Evolutionary conservation across 2,329 filamentous ascomycete species (phyloP), one percentile per base, ranked within the genome.

Genomic region (Fusarium tuaranense): DNA sequence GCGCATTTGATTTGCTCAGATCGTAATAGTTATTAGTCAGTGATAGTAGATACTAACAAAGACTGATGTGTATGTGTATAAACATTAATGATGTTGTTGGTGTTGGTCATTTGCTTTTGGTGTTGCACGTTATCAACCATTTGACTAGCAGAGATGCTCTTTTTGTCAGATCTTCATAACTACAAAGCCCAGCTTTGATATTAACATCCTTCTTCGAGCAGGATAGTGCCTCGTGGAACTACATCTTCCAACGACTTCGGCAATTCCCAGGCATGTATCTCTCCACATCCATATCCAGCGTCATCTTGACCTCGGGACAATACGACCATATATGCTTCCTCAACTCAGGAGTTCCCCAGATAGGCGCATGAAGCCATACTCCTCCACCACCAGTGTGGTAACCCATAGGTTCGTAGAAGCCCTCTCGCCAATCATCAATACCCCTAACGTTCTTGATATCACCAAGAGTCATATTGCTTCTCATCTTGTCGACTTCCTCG

Each of bases 261-360:
- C 87, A 89, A 9, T 83, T 75, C 8, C 87, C 87, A 1, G 87
- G 87, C 7, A 89, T 84, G 70, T 84, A 88, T 70, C 84, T 82
- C 51, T 86, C 87, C 8, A 84, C 85, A 71, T 90, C 87, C 88
- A 90, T 90, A 60, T 82, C 81, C 32, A 90, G 78, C 55, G 85
- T 88, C 84, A 90, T 88, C 82, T 90, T 90, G 34, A 90, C 83
- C 78, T 91, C 89, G 1, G 89, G 89, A 69, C 88, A 90, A 78
- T 90, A 90, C 32, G 86, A 82, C 86, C 87, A 90, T 48, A 90
- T 86, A 69, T 89, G 85, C 69, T 84, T 83, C 30, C 89, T 82
- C 77, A 83, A 75, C 70, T 84, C 81, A 0, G 85, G 85, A 6
- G 82, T 84, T 30, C 87, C 86, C 88, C 88, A 90, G 46, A 90